Evolutionary conservation across 1,139 yeast genomes (phyloP).

Genomic region (Blastobotrys aristatus): DNA sequence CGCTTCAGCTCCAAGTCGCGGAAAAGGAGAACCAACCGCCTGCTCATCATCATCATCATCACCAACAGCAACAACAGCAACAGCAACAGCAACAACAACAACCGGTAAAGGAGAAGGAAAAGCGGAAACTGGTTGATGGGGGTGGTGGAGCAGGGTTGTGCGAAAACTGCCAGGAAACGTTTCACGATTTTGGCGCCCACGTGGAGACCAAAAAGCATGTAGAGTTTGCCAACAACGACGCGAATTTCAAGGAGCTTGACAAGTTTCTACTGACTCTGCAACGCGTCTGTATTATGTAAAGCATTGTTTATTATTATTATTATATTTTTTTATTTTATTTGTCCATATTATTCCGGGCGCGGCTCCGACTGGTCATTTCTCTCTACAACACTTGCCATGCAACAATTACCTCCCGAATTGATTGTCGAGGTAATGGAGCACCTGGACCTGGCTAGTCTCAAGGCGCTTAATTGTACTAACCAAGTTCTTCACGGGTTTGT

Average conservation of each 20-base stretch:
- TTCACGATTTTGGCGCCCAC: slow-evolving; percentile 76
- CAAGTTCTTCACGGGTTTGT: too few species aligned
- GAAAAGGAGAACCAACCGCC: background rate
- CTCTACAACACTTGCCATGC: too few species aligned
- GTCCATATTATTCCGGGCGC: too few species aligned
- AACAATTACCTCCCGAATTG: too few species aligned
- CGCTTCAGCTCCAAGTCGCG: slow-evolving; percentile 1
- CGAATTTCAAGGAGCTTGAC: slow-evolving; percentile 75
- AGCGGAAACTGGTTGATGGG: slow-evolving; percentile 19
- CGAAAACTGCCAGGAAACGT: slow-evolving; percentile 88
- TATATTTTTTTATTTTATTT: background rate
- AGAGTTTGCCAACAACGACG: slow-evolving; percentile 68
- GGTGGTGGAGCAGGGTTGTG: slow-evolving; percentile 40
- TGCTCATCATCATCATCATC: background rate
- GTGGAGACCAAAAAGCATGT: slow-evolving; percentile 66
- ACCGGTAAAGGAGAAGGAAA: slow-evolving; percentile 12
- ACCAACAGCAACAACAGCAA: slow-evolving; percentile 1
- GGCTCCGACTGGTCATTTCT: too few species aligned
- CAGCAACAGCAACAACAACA: slow-evolving; percentile 2
- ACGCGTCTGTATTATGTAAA: slow-evolving; percentile 1
- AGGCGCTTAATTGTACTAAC: too few species aligned
- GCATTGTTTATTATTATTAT: background rate
- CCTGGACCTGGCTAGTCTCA: too few species aligned
- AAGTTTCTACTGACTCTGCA: slow-evolving; percentile 23
- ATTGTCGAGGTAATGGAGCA: too few species aligned